Base-by-base conservation (phyloP, 2,329 filamentous ascomycete species). In the Cladosporium sp. region DNA sequence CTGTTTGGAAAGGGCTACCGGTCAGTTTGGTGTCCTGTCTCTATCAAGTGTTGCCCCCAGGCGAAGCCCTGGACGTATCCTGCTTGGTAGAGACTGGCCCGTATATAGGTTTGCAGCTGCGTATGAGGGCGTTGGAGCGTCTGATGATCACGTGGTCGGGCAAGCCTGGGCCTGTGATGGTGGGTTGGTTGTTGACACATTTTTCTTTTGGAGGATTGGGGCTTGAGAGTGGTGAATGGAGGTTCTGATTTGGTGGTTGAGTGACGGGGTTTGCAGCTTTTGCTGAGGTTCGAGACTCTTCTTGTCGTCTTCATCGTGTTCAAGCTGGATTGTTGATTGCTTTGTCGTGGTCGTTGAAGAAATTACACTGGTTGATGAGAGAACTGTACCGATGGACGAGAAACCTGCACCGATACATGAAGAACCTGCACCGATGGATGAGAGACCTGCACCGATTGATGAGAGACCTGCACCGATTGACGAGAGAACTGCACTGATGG, bases 91-190 rank as follows among this genome's bases (percentile, higher is more conserved):
- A 43, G 51, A 55, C 34, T 34, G n/a, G 17, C 25, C 51, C 17
- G 30, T 40, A 40, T 40, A 40, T 19, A 36, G 51, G 51, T 28
- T 55, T 45, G 51, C 51, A 55, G 51, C 51, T 55, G 39, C 40
- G 51, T 37, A 36, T 39, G 51, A 55, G 51, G 38, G 39, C 43
- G 51, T 55, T 55, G 38, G 51, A 55, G 51, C 39, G 43, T 28
- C 51, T 34, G 51, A 36, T 17, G 51, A 55, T 25, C 19, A 19
- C 51, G 40, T 34, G 39, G 39, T 45, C 8, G 43, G 22, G 51
- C 39, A 43, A 55, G 51, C 19, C 51, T 42, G 51, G 39, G 38
- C 39, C 28, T 22, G 17, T 55, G 38, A 38, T 45, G 51, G n/a
- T 37, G n/a, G 38, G 22, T 36, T 55, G 30, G 11, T 34, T 34